Conservation (phyloP, 228 moss, liverwort and hornwort genomes). For the Sphagnum magellanicum region DNA sequence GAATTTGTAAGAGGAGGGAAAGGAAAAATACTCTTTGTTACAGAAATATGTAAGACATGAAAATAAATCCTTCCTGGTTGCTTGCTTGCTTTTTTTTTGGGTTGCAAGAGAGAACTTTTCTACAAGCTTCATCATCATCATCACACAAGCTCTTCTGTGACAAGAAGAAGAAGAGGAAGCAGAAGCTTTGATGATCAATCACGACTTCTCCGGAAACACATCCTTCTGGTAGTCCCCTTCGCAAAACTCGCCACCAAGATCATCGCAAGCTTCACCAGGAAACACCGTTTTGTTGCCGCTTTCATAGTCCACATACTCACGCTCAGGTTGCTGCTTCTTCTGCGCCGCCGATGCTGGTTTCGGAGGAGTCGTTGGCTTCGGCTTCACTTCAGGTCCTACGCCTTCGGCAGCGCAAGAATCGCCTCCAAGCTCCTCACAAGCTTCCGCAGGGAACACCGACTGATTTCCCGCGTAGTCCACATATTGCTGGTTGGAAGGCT, state of each 20-base stretch:
- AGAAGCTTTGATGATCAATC: too few species aligned
- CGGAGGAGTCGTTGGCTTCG: background rate
- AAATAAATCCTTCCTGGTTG: too few species aligned
- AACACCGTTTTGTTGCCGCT: constrained; percentile 34
- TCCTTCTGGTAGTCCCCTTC: constrained; percentile 36
- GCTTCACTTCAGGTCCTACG: constrained; percentile 28
- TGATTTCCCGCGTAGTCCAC: constrained; percentile 10
- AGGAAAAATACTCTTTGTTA: too few species aligned
- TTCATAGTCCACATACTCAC: constrained; percentile 41
- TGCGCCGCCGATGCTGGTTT: background rate
- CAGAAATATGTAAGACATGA: too few species aligned
- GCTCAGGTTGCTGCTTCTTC: constrained; percentile 4
- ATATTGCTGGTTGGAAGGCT: constrained; percentile 9
- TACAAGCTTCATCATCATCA: too few species aligned
- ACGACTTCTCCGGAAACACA: constrained; percentile 30
- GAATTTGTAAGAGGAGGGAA: too few species aligned
- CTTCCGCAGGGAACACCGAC: constrained; percentile 49
- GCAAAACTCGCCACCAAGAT: constrained; percentile 55
- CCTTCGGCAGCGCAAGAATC: constrained; percentile 25
- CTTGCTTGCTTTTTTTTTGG: too few species aligned
- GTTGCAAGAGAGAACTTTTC: too few species aligned
- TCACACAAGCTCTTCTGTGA: too few species aligned
- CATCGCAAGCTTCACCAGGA: constrained; percentile 51
- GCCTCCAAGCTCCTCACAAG: constrained; percentile 52
- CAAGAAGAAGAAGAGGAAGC: too few species aligned